phyloP scores from a whole-genome alignment of 1,284 basidiomycete genomes.

The Boletus sp. region DNA sequence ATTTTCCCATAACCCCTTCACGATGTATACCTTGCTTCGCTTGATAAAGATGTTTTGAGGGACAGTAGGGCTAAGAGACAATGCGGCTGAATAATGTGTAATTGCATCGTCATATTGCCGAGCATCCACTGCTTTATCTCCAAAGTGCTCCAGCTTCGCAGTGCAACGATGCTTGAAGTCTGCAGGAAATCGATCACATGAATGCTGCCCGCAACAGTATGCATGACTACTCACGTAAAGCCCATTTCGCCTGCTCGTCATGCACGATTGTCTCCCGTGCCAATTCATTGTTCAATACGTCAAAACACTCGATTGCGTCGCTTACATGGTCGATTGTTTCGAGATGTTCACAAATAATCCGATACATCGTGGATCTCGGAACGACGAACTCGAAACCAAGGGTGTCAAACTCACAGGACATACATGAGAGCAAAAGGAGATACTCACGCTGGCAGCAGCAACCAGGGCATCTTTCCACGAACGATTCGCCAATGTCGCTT shows the following conservation, averaged over 20 bases:
- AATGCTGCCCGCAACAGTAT: not conserved
- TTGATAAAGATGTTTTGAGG: not conserved
- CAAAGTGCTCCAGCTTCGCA: not conserved
- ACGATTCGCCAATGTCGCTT: not conserved
- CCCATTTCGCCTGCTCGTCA: not conserved
- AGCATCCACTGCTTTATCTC: not conserved
- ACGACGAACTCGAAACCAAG: not conserved
- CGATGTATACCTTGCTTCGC: not conserved
- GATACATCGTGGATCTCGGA: not conserved
- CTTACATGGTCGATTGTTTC: not conserved
- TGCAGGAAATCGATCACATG: not conserved
- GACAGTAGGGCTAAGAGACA: not conserved
- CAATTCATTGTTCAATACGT: not conserved
- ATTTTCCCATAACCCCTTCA: not conserved
- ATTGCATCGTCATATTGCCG: not conserved
- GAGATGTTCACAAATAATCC: not conserved
- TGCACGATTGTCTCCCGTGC: not conserved
- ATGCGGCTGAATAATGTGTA: not conserved
- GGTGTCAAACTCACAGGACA: no score
- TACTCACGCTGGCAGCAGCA: not conserved
- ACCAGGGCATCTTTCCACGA: not conserved
- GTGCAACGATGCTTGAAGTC: not conserved
- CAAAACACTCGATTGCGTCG: not conserved
- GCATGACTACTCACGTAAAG: not conserved
- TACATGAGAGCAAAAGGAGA: not conserved